A percentile compares a stretch with the other conserved stretches of the same genome.
phyloP scores from a whole-genome alignment of 176 grass and related monocot genomes.

The Saccharum officinarum region DNA sequence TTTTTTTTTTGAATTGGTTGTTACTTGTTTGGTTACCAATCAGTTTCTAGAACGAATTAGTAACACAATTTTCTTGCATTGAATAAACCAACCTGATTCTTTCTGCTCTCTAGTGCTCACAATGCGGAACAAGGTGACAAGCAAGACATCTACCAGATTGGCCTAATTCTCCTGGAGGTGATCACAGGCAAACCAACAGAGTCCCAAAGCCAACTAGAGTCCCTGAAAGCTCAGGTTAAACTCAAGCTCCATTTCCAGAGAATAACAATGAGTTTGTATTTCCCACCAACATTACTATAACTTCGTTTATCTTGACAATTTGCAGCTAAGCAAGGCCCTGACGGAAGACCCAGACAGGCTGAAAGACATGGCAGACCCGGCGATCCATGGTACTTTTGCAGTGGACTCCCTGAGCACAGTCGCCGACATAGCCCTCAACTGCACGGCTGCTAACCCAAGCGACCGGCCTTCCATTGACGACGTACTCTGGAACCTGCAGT shows the following conservation, averaged over 20 bases:
- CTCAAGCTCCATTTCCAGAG: conserved; percentile 20
- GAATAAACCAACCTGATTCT: conserved; percentile 18
- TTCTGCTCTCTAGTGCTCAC: conserved; percentile 30
- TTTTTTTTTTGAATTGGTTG: not conserved
- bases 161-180: conserved; percentile 85
- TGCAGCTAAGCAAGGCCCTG: conserved; percentile 53
- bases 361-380: conserved; percentile 57
- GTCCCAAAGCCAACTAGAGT: conserved; percentile 54
- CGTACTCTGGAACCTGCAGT: conserved; percentile 88
- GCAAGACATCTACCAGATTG: conserved; percentile 84
- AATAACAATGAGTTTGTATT: not conserved
- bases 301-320: not conserved
- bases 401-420: conserved; percentile 68
- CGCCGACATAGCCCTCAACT: conserved; percentile 64
- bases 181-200: conserved; percentile 69
- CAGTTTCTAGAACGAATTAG: conserved; percentile 7
- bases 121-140: conserved; percentile 54
- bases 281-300: not conserved
- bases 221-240: conserved; percentile 61
- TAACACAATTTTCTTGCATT: not conserved
- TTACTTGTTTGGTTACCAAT: conserved; percentile 22
- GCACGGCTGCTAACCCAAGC: conserved; percentile 39
- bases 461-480: conserved; percentile 76
- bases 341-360: conserved; percentile 49
- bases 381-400: conserved; percentile 64